Percentiles rank a stretch among this genome's conserved stretches.
These are phyloP conservation scores for Raffaelea albimanens DNA, from an alignment of 2,329 filamentous ascomycete genomes.

Conservation along the genomic window DNA sequence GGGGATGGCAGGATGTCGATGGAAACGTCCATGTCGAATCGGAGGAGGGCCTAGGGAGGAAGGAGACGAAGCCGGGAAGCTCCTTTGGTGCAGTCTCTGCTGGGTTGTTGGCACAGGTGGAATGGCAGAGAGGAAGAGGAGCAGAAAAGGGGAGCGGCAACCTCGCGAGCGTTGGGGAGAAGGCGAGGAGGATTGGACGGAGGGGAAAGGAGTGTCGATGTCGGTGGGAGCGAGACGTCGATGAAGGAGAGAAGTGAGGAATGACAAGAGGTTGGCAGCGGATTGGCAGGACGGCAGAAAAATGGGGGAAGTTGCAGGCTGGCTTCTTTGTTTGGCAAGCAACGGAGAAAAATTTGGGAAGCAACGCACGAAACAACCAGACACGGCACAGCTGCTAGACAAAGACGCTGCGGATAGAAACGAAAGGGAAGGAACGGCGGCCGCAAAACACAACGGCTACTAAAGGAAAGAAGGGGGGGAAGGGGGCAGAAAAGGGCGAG, in stretches of 20 bases:
- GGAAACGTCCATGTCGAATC: slow-evolving; percentile 11
- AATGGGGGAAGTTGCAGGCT: background rate
- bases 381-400: background rate
- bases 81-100: background rate
- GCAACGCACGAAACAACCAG: background rate
- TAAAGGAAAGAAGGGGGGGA: too few species aligned
- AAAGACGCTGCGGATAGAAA: background rate
- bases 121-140: background rate
- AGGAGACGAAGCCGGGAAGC: slow-evolving; percentile 2
- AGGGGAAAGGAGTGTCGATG: background rate
- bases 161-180: background rate
- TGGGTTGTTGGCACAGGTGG: background rate
- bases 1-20: slow-evolving; percentile 5
- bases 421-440: background rate
- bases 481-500: too few species aligned
- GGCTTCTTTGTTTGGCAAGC: background rate
- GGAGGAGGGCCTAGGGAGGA: background rate
- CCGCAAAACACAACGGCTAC: too few species aligned
- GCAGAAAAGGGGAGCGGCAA: background rate
- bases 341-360: slow-evolving; percentile 1
- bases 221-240: background rate
- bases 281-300: background rate
- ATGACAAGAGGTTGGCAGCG: background rate
- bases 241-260: background rate
- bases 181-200: background rate